Conservation (phyloP, 257 asterid genomes). For the Thymus mandschuricus region DNA sequence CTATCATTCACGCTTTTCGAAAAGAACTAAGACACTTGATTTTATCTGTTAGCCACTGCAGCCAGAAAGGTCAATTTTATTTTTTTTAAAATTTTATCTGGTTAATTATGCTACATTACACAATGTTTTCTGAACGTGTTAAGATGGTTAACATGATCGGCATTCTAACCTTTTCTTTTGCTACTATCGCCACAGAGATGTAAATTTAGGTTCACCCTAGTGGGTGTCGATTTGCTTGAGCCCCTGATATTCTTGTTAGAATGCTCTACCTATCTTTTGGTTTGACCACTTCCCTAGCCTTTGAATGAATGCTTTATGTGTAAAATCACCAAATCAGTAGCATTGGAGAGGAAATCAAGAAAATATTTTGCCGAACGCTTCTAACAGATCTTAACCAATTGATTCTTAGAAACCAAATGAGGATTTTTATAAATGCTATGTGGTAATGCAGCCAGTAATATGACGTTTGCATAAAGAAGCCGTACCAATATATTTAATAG, state of each 20-base stretch:
- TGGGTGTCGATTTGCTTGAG: background rate
- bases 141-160: background rate
- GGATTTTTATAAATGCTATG: slow-evolving; percentile 5
- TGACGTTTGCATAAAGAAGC: background rate
- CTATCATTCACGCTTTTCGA: slow-evolving; percentile 14
- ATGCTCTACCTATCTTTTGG: background rate
- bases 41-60: slow-evolving; percentile 4
- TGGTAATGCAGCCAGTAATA: slow-evolving; percentile 1
- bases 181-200: slow-evolving; percentile 9
- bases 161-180: slow-evolving; percentile 14
- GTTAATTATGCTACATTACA: background rate
- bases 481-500: background rate
- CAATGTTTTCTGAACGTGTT: slow-evolving; percentile 1
- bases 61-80: background rate
- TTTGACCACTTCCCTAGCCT: slow-evolving; percentile 7
- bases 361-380: too few species aligned
- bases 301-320: background rate
- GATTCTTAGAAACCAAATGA: background rate
- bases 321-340: slow-evolving; percentile 1
- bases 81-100: background rate
- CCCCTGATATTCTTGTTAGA: slow-evolving; percentile 8
- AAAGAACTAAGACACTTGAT: slow-evolving; percentile 4
- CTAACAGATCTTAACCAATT: too few species aligned
- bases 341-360: background rate
- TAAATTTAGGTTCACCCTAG: slow-evolving; percentile 5